Conservation (phyloP, 106 monocot species). For the Posidonia australis region DNA sequence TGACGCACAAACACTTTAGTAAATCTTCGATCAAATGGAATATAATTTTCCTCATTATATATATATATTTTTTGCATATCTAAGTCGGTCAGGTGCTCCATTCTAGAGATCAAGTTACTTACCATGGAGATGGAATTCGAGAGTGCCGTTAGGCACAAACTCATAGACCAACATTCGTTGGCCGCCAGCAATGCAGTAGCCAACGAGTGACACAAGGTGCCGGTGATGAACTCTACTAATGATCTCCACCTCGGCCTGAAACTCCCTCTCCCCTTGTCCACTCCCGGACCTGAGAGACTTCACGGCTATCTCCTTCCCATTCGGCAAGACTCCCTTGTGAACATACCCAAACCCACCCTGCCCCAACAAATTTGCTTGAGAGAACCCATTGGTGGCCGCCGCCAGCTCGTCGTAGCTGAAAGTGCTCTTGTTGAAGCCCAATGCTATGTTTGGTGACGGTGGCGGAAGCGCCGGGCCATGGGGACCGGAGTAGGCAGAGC, state of each 20-base stretch:
- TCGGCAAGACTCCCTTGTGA: slow-evolving; percentile 57
- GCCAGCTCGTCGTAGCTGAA: slow-evolving; percentile 70
- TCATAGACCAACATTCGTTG: slow-evolving; percentile 73
- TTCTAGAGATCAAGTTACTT: neutral
- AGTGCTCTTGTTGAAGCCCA: slow-evolving; percentile 41
- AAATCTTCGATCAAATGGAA: too few relatives aligned
- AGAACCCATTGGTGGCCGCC: slow-evolving; percentile 45
- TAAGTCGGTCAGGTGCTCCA: too few relatives aligned
- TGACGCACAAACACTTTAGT: too few relatives aligned
- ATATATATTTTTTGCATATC: too few relatives aligned
- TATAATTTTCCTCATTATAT: too few relatives aligned
- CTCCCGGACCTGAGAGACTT: slow-evolving; percentile 67
- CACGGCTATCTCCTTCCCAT: slow-evolving; percentile 69
- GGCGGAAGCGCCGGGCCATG: slow-evolving; percentile 19
- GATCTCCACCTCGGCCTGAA: slow-evolving; percentile 89
- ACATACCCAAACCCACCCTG: slow-evolving; percentile 85
- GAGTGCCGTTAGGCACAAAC: slow-evolving; percentile 69
- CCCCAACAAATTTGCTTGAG: slow-evolving; percentile 50
- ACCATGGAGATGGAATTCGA: slow-evolving; percentile 76
- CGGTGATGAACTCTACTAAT: slow-evolving; percentile 85
- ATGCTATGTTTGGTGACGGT: slow-evolving; percentile 10
- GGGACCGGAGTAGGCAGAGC: slow-evolving; percentile 34
- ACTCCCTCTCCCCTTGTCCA: slow-evolving; percentile 79
- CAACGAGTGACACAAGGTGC: slow-evolving; percentile 71
- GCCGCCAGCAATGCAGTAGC: slow-evolving; percentile 60